phyloP scores from a whole-genome alignment of 2,329 filamentous ascomycete genomes.

The Rutstroemia sp. region DNA sequence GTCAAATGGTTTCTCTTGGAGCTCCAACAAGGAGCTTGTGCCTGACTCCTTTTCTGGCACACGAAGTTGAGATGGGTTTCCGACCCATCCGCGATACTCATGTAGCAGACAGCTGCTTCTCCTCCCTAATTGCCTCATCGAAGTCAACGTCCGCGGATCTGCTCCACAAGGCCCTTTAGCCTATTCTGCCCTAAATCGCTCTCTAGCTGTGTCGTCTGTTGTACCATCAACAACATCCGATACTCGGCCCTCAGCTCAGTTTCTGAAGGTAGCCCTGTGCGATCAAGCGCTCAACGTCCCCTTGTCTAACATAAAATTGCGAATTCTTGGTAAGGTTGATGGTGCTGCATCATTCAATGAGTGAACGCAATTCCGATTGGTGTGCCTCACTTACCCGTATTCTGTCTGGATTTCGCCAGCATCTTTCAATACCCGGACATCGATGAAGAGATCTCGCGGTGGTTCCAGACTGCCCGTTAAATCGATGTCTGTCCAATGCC shows the following conservation, averaged over 20 bases:
- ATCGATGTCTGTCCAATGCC: slow-evolving; percentile 97
- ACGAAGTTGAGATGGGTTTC: too few species aligned
- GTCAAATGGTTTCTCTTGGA: not conserved
- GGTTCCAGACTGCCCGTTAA: slow-evolving; percentile 89
- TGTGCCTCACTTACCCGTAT: slow-evolving; percentile 65
- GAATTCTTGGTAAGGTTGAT: slow-evolving; percentile 98
- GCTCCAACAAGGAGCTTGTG: too few species aligned
- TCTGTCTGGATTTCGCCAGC: slow-evolving; percentile 98
- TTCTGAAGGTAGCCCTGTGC: slow-evolving; percentile 92
- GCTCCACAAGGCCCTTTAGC: not conserved
- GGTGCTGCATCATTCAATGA: slow-evolving; percentile 47
- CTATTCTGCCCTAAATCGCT: not conserved
- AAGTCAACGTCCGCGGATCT: not conserved
- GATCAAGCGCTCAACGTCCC: slow-evolving; percentile 90
- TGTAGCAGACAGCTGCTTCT: too few species aligned
- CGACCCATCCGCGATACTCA: too few species aligned
- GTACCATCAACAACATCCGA: not conserved
- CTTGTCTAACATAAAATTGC: slow-evolving; percentile 93
- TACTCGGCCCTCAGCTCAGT: slow-evolving; percentile 52
- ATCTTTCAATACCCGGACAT: slow-evolving; percentile 91
- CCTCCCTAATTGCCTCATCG: not conserved
- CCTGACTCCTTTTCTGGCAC: too few species aligned
- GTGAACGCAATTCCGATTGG: slow-evolving; percentile 4
- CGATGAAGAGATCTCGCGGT: slow-evolving; percentile 92
- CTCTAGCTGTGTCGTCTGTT: not conserved